Evolutionary conservation across 2,329 filamentous ascomycete species (phyloP).

Genomic region (Trichoderma arundinaceum): DNA sequence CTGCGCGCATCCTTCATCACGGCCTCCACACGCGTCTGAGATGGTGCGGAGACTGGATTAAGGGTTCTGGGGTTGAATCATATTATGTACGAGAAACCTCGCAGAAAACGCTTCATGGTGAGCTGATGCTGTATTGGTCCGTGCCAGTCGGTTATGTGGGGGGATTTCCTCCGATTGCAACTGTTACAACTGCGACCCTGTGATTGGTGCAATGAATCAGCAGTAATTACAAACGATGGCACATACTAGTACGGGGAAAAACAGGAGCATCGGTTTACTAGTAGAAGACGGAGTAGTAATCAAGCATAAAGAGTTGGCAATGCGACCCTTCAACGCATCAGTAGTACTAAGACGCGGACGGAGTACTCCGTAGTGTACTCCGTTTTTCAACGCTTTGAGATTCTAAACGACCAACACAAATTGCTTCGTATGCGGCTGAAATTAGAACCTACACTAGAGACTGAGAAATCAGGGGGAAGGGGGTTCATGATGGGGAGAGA

Average conservation of each 20-base stretch:
- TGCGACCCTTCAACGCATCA: not conserved
- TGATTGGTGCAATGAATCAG: not conserved
- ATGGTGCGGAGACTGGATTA: conserved; percentile 25
- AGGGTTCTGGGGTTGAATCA: conserved; percentile 28
- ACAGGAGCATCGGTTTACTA: not conserved
- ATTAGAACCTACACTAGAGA: not conserved
- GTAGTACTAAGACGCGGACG: not conserved
- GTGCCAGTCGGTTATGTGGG: not conserved
- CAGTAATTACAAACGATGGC: not conserved
- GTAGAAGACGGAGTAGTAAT: not conserved
- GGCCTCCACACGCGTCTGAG: conserved; percentile 21
- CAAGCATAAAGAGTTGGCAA: not conserved
- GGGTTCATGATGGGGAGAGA: not conserved
- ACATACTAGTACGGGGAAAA: not conserved
- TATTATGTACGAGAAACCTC: conserved; percentile 25
- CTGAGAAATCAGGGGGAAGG: not conserved
- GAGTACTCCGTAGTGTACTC: not conserved
- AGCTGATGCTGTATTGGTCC: conserved; percentile 9
- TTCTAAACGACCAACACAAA: not conserved
- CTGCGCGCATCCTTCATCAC: conserved; percentile 22
- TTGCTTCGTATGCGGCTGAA: not conserved
- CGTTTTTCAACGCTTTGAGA: not conserved
- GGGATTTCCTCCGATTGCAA: not conserved
- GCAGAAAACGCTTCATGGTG: not conserved
- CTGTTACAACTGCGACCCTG: not conserved